Percentiles rank a stretch among this genome's conserved stretches.
phyloP scores from a whole-genome alignment of 208 protist genomes.

The Leptomonas pyrrhocoris region DNA sequence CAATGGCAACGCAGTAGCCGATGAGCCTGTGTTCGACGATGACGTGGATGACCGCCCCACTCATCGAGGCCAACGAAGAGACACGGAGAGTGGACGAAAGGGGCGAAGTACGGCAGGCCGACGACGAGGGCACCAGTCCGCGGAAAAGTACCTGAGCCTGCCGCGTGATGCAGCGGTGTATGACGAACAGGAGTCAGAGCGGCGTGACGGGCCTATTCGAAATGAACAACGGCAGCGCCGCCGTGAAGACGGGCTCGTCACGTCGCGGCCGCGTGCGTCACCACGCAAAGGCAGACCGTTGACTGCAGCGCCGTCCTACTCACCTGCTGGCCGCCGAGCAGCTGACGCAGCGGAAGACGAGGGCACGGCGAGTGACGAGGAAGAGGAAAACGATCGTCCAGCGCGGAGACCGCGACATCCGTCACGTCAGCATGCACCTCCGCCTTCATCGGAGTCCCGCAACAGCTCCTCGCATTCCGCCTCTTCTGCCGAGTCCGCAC shows the following conservation, averaged over 20 bases:
- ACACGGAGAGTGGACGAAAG: background rate
- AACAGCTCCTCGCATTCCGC: too few species aligned
- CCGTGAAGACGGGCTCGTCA: slow-evolving; percentile 14
- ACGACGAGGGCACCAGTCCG: background rate
- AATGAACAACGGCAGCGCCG: background rate
- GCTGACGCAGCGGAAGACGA: too few species aligned
- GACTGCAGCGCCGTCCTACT: background rate
- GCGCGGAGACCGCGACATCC: background rate
- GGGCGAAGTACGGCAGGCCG: background rate
- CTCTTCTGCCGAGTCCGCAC: too few species aligned
- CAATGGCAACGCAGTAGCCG: slow-evolving; percentile 3
- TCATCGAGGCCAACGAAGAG: background rate
- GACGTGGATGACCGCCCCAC: background rate
- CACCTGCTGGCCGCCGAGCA: background rate
- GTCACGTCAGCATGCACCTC: background rate
- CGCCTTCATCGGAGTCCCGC: too few species aligned
- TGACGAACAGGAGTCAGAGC: background rate
- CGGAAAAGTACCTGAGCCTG: slow-evolving; percentile 18
- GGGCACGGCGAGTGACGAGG: background rate
- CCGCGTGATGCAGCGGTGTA: slow-evolving; percentile 2
- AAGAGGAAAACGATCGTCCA: background rate
- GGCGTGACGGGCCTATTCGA: background rate
- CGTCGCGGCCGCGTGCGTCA: slow-evolving; percentile 8
- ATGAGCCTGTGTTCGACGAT: background rate
- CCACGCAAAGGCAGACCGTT: background rate